Evolutionary conservation across 2,329 filamentous ascomycete genomes (phyloP), one percentile per base, ranked within the genome.

Genomic region (Arthrobotrys megalospora): DNA sequence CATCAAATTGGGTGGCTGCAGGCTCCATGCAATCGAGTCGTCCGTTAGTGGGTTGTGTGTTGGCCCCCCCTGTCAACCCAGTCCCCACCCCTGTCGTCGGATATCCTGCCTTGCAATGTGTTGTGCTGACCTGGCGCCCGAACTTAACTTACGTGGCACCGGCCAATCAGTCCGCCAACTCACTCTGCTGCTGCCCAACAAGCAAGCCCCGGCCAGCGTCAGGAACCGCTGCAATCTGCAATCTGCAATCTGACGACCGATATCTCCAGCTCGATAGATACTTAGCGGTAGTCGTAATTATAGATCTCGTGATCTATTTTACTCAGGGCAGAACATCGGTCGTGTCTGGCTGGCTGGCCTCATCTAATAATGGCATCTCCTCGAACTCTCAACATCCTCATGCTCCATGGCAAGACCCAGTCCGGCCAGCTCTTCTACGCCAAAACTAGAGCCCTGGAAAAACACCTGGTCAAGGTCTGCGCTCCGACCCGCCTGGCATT

Each of bases 381-480:
- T 11, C 60, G 2, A 28, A 28, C 24, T 28, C 24, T 79, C n/a
- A 79, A 79, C 64, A 79, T 81, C 28, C 80, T 82, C 53, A 81
- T 82, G 79, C 82, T 82, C 47, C 82, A 82, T 69, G 88, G 90
- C 85, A 91, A 88, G 85, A 91, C 90, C 1, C 90, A 92, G 85
- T 90, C 89, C 66, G 90, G 90, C 5, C 83, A 87, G 1, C 84
- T 89, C 65, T 92, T 92, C 85, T 87, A 88, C 82, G 87, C 88
- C 82, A 92, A 92, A 85, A 90, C 89, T 73, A 88, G 89, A 82
- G 90, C 89, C 7, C 85, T 92, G 6, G 87, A 89, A 76, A 91
- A 91, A 60, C 75, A 78, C 34, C 60, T 78, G 19, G 24, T 72
- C 50, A 78, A 78, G 53, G 62, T 55, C 62, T 78, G 75, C 63